phyloP scores from a whole-genome alignment of 306 rosid genomes.

The Clitoria ternatea region DNA sequence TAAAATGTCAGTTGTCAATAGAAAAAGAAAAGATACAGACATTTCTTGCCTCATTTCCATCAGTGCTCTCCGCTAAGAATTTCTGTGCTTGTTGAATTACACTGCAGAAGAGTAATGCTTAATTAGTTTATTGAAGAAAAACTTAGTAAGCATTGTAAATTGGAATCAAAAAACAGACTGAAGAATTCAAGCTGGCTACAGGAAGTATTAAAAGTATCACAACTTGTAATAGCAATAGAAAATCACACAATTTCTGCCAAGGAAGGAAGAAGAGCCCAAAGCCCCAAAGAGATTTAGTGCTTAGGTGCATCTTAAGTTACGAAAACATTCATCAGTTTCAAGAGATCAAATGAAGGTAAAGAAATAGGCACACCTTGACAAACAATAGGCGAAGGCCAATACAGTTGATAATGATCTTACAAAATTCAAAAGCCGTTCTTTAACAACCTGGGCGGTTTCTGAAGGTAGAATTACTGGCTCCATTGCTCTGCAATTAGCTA shows the following conservation, averaged over 20 bases:
- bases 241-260: not conserved
- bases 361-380: slow-evolving; percentile 67
- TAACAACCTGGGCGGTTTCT: slow-evolving; percentile 69
- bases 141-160: slow-evolving; percentile 11
- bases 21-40: slow-evolving; percentile 41
- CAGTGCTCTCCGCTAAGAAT: slow-evolving; percentile 54
- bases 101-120: slow-evolving; percentile 45
- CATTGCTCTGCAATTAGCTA: slow-evolving; percentile 56
- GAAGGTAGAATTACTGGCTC: slow-evolving; percentile 75
- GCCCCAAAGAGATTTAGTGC: not conserved
- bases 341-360: not conserved
- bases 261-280: slow-evolving; percentile 3
- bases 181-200: slow-evolving; percentile 16
- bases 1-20: not conserved
- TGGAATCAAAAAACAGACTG: slow-evolving; percentile 4
- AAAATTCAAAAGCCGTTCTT: slow-evolving; percentile 75
- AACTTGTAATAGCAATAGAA: not conserved
- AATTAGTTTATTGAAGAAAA: slow-evolving; percentile 26
- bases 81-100: slow-evolving; percentile 80
- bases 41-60: slow-evolving; percentile 69
- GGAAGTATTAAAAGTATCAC: not conserved
- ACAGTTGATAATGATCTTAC: slow-evolving; percentile 84
- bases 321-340: slow-evolving; percentile 25
- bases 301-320: not conserved
- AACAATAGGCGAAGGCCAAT: slow-evolving; percentile 81